These are phyloP conservation scores for Tolypocladium tropicale DNA, from an alignment of 2,329 filamentous ascomycete species.

Conservation along the genomic window DNA sequence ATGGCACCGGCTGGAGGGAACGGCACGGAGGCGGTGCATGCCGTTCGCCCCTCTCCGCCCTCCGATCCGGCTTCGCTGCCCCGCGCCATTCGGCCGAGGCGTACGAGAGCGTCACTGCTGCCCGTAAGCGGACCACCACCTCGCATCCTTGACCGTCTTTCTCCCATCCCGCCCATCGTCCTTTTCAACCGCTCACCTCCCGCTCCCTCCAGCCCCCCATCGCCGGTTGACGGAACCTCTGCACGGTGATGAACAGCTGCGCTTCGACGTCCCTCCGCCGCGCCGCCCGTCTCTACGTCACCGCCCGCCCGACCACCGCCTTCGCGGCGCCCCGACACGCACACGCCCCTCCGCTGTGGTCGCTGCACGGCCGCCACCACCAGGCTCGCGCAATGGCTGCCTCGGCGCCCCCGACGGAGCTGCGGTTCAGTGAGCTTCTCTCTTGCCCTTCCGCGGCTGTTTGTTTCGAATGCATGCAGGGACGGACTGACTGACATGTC, in stretches of 20 bases:
- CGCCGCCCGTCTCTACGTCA: not conserved
- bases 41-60: not conserved
- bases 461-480: not conserved
- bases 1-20: not conserved
- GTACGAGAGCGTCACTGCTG: not conserved
- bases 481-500: not conserved
- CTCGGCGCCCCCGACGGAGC: constrained; percentile 3
- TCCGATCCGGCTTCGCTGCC: not conserved
- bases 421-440: constrained; percentile 26
- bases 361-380: no score
- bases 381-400: constrained; percentile 4
- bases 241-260: not conserved
- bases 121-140: not conserved
- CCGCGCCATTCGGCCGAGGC: not conserved
- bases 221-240: no score
- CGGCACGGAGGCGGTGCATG: not conserved
- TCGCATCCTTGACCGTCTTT: not conserved
- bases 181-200: not conserved
- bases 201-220: not conserved
- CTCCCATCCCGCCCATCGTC: not conserved
- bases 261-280: not conserved
- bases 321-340: not conserved
- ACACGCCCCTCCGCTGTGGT: not conserved
- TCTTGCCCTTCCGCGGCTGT: not conserved
- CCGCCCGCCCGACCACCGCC: not conserved